These are phyloP conservation scores for Tranzscheliella williamsii DNA, from an alignment of 1,284 basidiomycete species.

Conservation along the genomic window DNA sequence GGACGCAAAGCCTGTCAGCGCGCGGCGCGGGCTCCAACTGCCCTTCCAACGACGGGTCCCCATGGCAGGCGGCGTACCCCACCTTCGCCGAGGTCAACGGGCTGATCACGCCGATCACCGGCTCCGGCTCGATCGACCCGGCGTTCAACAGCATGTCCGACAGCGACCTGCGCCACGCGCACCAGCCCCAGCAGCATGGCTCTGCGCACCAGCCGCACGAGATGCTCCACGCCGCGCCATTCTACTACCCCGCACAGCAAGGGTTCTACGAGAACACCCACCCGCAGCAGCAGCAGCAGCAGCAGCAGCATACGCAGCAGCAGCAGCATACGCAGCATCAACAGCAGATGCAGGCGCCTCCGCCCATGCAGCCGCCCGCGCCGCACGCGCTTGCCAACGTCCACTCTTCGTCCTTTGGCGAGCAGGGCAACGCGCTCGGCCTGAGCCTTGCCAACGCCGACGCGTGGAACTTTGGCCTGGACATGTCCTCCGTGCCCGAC, in stretches of 20 bases:
- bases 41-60: slow-evolving; percentile 1
- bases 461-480: background rate
- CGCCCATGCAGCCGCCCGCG: background rate
- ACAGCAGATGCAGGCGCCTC: background rate
- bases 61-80: slow-evolving; percentile 1
- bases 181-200: background rate
- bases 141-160: background rate
- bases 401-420: background rate
- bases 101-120: slow-evolving; percentile 14
- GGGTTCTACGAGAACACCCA: background rate
- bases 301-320: background rate
- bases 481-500: background rate
- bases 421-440: background rate
- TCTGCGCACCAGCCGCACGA: no score
- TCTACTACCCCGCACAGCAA: background rate
- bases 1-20: no score
- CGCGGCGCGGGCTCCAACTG: background rate
- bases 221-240: no score
- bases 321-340: no score
- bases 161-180: background rate
- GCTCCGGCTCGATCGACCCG: slow-evolving; percentile 2
- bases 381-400: background rate
- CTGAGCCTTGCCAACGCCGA: background rate
- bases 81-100: slow-evolving; percentile 13
- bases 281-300: background rate